Percentiles rank a stretch among this genome's conserved stretches.
Conservation (phyloP, 305 asterid genomes). For the Fraxinus dipetala region DNA sequence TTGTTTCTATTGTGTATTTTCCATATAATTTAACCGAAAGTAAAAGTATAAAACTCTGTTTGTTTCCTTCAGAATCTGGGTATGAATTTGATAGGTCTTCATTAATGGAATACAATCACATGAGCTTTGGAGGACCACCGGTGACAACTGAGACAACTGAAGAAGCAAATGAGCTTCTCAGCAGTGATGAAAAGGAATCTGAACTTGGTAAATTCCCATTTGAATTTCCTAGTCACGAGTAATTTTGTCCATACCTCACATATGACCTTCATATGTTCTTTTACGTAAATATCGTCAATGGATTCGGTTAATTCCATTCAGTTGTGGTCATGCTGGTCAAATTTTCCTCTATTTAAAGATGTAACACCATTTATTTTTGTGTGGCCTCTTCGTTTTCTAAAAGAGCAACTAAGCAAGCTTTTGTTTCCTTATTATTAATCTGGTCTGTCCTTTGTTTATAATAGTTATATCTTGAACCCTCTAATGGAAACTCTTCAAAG, state of each 20-base stretch:
- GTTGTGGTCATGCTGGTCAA: neutral
- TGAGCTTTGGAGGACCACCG: conserved; percentile 96
- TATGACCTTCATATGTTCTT: neutral
- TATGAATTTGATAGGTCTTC: conserved; percentile 52
- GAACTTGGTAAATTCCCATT: conserved; percentile 50
- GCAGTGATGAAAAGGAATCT: conserved; percentile 56
- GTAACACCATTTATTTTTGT: neutral
- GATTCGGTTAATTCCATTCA: neutral
- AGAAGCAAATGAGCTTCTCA: conserved; percentile 46
- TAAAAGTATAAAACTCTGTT: neutral
- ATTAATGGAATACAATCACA: conserved; percentile 66
- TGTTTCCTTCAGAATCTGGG: conserved; percentile 44
- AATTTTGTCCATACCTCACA: neutral
- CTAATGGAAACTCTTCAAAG: neutral
- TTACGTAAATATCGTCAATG: neutral
- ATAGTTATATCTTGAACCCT: neutral
- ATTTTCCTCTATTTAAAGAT: neutral
- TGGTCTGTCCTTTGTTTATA: neutral
- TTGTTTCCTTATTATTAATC: neutral
- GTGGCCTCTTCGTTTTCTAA: neutral
- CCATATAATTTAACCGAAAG: neutral
- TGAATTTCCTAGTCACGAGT: neutral
- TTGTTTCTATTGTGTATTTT: neutral
- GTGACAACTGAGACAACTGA: conserved; percentile 49
- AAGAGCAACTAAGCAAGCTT: neutral